Percentiles rank a stretch among this genome's conserved stretches.
phyloP scores from a whole-genome alignment of 2,329 filamentous ascomycete genomes.

The Ophiosphaerella herpotricha region DNA sequence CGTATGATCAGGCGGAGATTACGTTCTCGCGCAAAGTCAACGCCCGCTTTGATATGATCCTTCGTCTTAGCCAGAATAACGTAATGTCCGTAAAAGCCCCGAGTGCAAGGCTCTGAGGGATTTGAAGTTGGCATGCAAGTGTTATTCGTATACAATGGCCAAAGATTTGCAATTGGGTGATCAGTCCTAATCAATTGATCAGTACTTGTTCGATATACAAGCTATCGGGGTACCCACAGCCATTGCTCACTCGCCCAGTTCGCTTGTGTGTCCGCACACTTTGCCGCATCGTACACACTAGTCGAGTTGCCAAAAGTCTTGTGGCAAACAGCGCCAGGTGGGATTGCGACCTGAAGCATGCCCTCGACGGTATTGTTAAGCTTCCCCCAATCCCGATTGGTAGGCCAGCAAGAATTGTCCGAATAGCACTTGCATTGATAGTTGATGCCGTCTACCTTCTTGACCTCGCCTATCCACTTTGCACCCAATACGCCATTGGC shows the following conservation, averaged over 20 bases:
- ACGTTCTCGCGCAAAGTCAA: slow-evolving; percentile 39
- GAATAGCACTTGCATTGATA: slow-evolving; percentile 45
- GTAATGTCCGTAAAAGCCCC: slow-evolving; percentile 40
- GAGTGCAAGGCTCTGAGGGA: slow-evolving; percentile 32
- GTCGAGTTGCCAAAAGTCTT: slow-evolving; percentile 26
- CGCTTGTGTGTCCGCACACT: slow-evolving; percentile 31
- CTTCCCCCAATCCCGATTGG: slow-evolving; percentile 26
- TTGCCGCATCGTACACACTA: slow-evolving; percentile 27
- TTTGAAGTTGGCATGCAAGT: slow-evolving; percentile 36
- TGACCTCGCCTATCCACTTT: slow-evolving; percentile 38
- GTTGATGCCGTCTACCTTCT: slow-evolving; percentile 23
- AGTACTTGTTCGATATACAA: background rate
- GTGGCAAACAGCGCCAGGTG: slow-evolving; percentile 39
- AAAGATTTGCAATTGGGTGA: slow-evolving; percentile 37
- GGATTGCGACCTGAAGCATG: slow-evolving; percentile 31
- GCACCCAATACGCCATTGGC: slow-evolving; percentile 18
- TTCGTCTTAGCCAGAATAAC: slow-evolving; percentile 41
- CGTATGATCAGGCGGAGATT: slow-evolving; percentile 41
- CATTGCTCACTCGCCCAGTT: slow-evolving; percentile 39
- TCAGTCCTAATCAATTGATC: slow-evolving; percentile 27
- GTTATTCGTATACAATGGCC: slow-evolving; percentile 42
- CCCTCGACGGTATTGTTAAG: slow-evolving; percentile 39
- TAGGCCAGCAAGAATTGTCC: slow-evolving; percentile 41
- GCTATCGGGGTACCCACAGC: slow-evolving; percentile 24
- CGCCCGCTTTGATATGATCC: slow-evolving; percentile 38